Base-by-base conservation (phyloP, 441 rosid species). In the Aleurites moluccanus region DNA sequence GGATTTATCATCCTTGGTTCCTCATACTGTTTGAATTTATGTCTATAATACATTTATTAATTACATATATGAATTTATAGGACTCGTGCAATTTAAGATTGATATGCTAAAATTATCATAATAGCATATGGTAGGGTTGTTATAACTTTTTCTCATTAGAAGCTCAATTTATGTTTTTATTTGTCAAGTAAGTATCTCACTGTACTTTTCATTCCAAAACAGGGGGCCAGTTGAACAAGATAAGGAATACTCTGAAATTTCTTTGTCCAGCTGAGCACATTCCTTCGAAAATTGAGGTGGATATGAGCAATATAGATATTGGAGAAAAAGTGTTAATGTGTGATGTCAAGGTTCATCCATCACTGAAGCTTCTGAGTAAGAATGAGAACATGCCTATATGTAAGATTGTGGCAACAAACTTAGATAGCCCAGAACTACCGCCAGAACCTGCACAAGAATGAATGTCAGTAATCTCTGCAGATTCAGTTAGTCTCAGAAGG, bases 281-380 rank as follows among this genome's bases (percentile, higher is more conserved):
- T 67, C 98, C 96, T 69, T 84, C 88, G 3, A 90, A 92, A 79
- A 83, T 95, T n/a, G 95, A 92, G 84, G 91, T 93, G 57, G 98
- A 95, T 50, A 80, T 93, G 66, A 90, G 97, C 86, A 87, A 83
- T 25, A 87, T 95, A 40, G 98, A 92, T 75, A 79, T 90, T 45
- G 97, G 83, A 73, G 98, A 91, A 80, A 83, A 80, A 78, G 84
- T 93, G 61, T 81, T 69, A n/a, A 78, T 95, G 87, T 70, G 66
- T 33, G 95, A 95, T 44, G 66, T 92, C 5, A 81, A 73, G 64
- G 87, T 91, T 67, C 95, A 93, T 83, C 85, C 92, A 14, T 83
- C 97, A 2, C 28, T 89, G 84, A 90, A 87, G 90, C 93, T 89
- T 78, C 77, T 95, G 70, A 87, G 92, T 83, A 91, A 87, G 91